Base-by-base conservation (phyloP, 2,329 filamentous ascomycete species). In the Rhynchosporium agropyri region DNA sequence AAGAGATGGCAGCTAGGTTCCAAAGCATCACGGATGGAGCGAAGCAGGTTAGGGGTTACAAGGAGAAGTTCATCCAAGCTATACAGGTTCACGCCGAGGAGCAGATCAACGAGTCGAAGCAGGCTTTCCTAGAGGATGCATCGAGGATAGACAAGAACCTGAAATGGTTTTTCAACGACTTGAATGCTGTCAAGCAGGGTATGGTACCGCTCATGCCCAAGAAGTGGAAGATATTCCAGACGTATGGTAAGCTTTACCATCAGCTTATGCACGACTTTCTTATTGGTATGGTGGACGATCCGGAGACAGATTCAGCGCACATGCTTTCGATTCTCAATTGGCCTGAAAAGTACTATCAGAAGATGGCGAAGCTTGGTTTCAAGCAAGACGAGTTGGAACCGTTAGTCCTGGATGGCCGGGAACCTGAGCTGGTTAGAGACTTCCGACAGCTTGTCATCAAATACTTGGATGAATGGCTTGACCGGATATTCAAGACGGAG, bases 121-220 rank as follows among this genome's bases (percentile, higher is more conserved):
- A 88, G 60, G 84, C 87, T 53, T 98, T 99, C 75, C 78, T 94
- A 59, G 89, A 89, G 43, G 92, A 98, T 73, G 91, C 95, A 0
- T 84, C 88, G 56, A 87, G 85, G 71, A 81, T 99, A 53, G 91
- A 96, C 67, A 97, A 97, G 80, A 87, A 85, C 68, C 86, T 97
- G 77, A 90, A 90, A 73, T 99, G 95, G 95, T 99, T 88, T 77
- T 99, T 98, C 80, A 97, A 98, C 78, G 94, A 99, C 75, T 84
- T 99, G 43, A 96, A 96, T 76, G 92, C 92, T 3, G 94, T 97
- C 73, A 92, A 94, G 76, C 84, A 96, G 66, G 94, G 95, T 73
- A 96, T 99, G 91, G 86, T 90, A 64, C 85, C 86, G 33, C 82
- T 99, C 59, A 93, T 97, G 86, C 95, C 96, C 8, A 94, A 91